These are phyloP conservation scores for Buddleja alternifolia DNA, from an alignment of 257 asterid species.

Conservation along the genomic window DNA sequence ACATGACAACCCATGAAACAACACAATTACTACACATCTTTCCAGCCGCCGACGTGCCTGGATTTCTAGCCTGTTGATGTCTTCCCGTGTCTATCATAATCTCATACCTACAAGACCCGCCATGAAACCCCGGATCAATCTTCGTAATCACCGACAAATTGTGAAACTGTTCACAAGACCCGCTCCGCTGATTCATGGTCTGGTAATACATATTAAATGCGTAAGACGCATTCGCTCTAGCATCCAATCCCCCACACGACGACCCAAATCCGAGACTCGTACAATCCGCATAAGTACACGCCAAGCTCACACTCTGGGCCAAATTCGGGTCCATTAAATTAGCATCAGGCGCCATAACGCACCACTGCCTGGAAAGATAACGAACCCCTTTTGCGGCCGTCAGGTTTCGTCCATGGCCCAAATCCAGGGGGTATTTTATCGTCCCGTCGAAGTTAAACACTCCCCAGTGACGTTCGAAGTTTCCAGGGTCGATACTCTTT, in stretches of 20 bases:
- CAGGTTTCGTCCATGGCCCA: conserved; percentile 57
- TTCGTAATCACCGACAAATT: conserved; percentile 56
- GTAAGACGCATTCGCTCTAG: conserved; percentile 64
- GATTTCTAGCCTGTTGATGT: conserved; percentile 42
- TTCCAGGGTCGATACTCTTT: conserved; percentile 75
- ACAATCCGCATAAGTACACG: conserved; percentile 87
- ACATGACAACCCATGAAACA: conserved; percentile 1
- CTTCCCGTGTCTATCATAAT: conserved; percentile 72
- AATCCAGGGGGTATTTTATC: conserved; percentile 61
- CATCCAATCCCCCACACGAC: conserved; percentile 66
- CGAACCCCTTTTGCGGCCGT: conserved; percentile 83
- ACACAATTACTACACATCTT: conserved; percentile 16
- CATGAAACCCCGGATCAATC: conserved; percentile 60
- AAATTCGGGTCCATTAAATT: conserved; percentile 52
- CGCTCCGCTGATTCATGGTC: conserved; percentile 67
- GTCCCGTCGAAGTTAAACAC: conserved; percentile 74
- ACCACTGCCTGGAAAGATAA: conserved; percentile 77
- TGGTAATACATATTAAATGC: conserved; percentile 87
- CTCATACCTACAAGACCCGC: conserved; percentile 62
- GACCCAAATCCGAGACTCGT: conserved; percentile 91
- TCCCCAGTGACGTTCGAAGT: conserved; percentile 96
- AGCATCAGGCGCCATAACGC: conserved; percentile 76
- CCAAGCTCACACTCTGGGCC: conserved; percentile 43
- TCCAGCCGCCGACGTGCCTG: conserved; percentile 49
- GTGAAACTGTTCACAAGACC: conserved; percentile 71